Evolutionary conservation across 257 asterid species (phyloP), one percentile per base, ranked within the genome.

Genomic region (Henckelia pumila): DNA sequence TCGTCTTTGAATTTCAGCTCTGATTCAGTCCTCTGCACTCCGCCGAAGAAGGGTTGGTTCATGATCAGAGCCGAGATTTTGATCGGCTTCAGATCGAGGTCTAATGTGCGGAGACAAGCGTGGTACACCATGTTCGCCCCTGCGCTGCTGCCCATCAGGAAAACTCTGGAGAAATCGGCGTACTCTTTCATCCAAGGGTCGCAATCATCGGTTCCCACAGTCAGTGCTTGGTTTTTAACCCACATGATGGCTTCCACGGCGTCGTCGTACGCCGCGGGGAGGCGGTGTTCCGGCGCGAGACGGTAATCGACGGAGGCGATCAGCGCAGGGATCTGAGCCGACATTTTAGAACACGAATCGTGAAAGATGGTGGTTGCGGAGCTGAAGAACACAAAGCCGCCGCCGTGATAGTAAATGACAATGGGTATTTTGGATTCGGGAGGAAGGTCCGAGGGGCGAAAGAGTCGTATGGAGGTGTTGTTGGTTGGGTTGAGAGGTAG

Each of bases 211-310:
- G 3, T 30, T 55, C 9, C 28, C 29, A 6, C 20, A 50, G 8
- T 62, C 50, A 53, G 3, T 0, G 86, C 86, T 58, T 84, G 85
- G 21, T 57, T 70, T 17, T 71, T 74, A 1, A 59, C 79, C 95
- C 96, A 89, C 6, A 0, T 2, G 16, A 87, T 37, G 6, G 96
- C 88, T 33, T 89, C 96, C 65, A 71, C 56, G 2, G 90, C 96
- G 64, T 89, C 96, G 6, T 86, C 88, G 65, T 86, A 86, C 8
- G 96, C 95, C 4, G 96, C 92, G 0, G 96, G 92, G 64, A 88
- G 93, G 56, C 91, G 91, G 75, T 88, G 74, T 25, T 88, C 93
- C 6, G 95, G 95, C 0, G 91, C 87, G 0, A 82, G 86, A 2
- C 95, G 91, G 75, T 84, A 86, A 53, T 84, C 89, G 5, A 88